Conservation (phyloP, 106 monocot genomes). For the Phalaenopsis aphrodite region DNA sequence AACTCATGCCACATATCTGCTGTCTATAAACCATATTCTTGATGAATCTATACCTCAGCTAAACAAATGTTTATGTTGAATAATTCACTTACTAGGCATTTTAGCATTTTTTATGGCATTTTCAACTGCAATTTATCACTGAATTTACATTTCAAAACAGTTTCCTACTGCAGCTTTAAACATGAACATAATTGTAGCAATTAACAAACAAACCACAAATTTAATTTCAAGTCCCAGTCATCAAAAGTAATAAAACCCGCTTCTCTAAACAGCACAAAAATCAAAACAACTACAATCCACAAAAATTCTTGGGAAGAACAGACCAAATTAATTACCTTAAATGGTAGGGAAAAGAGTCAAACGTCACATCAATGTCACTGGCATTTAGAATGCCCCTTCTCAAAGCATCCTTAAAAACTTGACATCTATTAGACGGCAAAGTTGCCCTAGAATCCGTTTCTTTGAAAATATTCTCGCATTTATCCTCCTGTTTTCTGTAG, state of each 20-base stretch:
- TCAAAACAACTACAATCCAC: background rate
- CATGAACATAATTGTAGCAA: background rate
- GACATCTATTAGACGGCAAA: constrained; percentile 38
- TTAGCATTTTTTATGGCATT: background rate
- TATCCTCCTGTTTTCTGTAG: constrained; percentile 48
- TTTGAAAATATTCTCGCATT: constrained; percentile 25
- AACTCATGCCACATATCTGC: background rate
- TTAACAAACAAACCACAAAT: background rate
- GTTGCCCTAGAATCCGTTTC: constrained; percentile 28
- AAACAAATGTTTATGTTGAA: too few species aligned
- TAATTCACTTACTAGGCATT: too few species aligned
- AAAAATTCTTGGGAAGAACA: background rate
- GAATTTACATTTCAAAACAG: background rate
- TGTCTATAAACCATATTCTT: background rate
- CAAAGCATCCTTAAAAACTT: constrained; percentile 63
- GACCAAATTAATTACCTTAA: constrained; percentile 43
- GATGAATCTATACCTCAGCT: background rate
- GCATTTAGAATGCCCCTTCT: constrained; percentile 54
- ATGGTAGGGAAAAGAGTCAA: constrained; percentile 88
- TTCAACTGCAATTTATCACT: background rate
- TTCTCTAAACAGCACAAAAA: constrained; percentile 1
- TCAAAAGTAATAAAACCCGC: background rate
- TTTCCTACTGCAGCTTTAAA: background rate
- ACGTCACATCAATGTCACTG: constrained; percentile 58
- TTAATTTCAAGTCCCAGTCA: background rate